Evolutionary conservation across 2,329 filamentous ascomycete species (phyloP), one percentile per base, ranked within the genome.

Genomic region (Elsinoe australis): DNA sequence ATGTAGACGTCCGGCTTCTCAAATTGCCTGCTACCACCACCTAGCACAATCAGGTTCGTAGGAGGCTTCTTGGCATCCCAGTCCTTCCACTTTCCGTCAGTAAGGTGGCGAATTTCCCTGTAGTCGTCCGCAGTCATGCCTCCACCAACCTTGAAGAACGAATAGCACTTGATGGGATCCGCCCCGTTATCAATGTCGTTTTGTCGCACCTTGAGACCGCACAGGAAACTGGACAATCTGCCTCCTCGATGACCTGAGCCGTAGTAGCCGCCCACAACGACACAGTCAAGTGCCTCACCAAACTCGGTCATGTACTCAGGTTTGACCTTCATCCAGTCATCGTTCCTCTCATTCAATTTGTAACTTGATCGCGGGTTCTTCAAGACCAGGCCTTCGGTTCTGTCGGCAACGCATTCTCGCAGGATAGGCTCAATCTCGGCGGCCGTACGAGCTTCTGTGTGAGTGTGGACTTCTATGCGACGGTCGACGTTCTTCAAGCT

Each of bases 251-350:
- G 80, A 0, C 92, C 92, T 22, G 85, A 86, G 10, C 92, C 92
- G 62, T 86, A 98, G 67, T 95, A 96, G 6, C 87, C 92, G 48
- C 90, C 92, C 47, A 98, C 79, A 12, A 98, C 74, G 10, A 95
- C 70, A 55, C 88, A 87, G 62, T 98, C 92, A 3, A 98, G 78
- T 0, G 84, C 87, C 66, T 96, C 90, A 52, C 92, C 92, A 62
- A 92, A 95, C 53, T 95, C 90, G 2, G 82, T 82, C 89, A 96
- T 95, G 64, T 98, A 98, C 55, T 98, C 92, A 1, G 92, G 92
- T 60, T 98, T 98, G 6, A 98, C 89, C 63, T 98, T 98, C 68
- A 95, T 83, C 92, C 92, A 98, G 65, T 95, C 87, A 57, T 94
- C 86, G 58, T 94, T 92, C 39, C 92, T 83, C 56, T 87, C 85